phyloP scores from a whole-genome alignment of 176 grass and related monocot genomes.

The Carex cristatella region DNA sequence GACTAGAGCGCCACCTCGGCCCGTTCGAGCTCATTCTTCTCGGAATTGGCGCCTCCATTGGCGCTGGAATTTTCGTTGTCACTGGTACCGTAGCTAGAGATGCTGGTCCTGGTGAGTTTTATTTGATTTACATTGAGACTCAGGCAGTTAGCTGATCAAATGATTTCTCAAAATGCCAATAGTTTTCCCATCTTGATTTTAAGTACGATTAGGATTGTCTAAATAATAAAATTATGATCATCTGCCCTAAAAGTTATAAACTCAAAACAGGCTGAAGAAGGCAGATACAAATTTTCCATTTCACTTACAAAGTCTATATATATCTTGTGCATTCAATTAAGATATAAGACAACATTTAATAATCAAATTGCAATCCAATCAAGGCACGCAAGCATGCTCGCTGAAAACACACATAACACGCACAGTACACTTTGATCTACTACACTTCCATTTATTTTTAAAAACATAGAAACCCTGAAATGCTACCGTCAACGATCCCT shows the following conservation, averaged over 20 bases:
- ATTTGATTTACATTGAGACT: not conserved
- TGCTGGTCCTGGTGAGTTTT: constrained; percentile 63
- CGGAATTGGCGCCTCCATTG: constrained; percentile 89
- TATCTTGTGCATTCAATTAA: not conserved
- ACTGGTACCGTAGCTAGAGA: constrained; percentile 95
- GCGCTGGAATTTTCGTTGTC: constrained; percentile 89
- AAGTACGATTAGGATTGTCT: not conserved
- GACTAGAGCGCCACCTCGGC: constrained; percentile 78
- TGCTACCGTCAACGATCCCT: not conserved
- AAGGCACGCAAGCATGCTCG: not conserved
- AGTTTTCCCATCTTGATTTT: not conserved
- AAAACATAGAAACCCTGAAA: not conserved
- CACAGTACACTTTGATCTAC: not conserved
- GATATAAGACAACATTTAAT: not conserved
- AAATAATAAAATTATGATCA: not conserved
- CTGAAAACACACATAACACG: not conserved
- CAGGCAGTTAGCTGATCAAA: not conserved
- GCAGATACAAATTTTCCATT: not conserved
- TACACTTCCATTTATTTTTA: not conserved
- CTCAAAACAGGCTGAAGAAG: not conserved
- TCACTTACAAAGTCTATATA: not conserved
- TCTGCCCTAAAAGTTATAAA: not conserved
- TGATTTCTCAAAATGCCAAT: not conserved
- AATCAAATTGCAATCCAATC: not conserved
- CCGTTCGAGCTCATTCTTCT: constrained; percentile 70